Base-by-base conservation (phyloP, 2,329 filamentous ascomycete species). In the Penicillium sp. region DNA sequence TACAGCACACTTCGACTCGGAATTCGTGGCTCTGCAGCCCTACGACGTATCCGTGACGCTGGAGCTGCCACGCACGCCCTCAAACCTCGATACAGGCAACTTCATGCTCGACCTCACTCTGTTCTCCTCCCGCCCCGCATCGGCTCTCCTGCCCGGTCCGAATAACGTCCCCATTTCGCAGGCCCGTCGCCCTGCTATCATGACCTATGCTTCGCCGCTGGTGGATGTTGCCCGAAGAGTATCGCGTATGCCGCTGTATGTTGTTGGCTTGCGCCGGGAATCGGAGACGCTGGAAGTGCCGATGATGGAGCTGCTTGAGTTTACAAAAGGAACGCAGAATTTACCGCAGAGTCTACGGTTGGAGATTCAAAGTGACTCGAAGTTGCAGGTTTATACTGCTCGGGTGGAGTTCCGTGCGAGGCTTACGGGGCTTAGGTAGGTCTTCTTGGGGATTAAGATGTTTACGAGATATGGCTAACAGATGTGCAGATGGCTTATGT, bases 101-200 rank as follows among this genome's bases (percentile, higher is more conserved):
- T 97, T 97, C 79, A 99, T 99, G 94, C 78, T 97, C 18, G 87
- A 89, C 45, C 77, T 96, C 16, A 83, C 85, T 58, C 82, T 96
- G 50, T 81, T 89, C 48, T 80, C 53, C n/a, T 52, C 80, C 26
- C 75, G 76, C 24, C 72, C 74, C 24, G 73, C 75, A 9, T 71
- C 66, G 4, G 72, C 63, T 29, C 70, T 64, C 29, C 64, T 66
- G 35, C 65, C 56, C 2, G 60, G 62, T 20, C 54, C 60, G n/a
- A 71, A 72, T 50, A 61, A 62, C n/a, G 67, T 73, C 7, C 69
- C 87, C 1, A 74, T 90, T 2, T 83, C 85, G 63, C 81, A 77
- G 38, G 89, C 89, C 0, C 83, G 89, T 5, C 83, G 94, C 8
- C 86, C 92, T 0, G 88, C 88, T 0, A 85, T 96, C 31, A 72